Percentiles rank a stretch among this genome's conserved stretches.
phyloP scores from a whole-genome alignment of 2,329 filamentous ascomycete species.

The Alternaria infectoria region DNA sequence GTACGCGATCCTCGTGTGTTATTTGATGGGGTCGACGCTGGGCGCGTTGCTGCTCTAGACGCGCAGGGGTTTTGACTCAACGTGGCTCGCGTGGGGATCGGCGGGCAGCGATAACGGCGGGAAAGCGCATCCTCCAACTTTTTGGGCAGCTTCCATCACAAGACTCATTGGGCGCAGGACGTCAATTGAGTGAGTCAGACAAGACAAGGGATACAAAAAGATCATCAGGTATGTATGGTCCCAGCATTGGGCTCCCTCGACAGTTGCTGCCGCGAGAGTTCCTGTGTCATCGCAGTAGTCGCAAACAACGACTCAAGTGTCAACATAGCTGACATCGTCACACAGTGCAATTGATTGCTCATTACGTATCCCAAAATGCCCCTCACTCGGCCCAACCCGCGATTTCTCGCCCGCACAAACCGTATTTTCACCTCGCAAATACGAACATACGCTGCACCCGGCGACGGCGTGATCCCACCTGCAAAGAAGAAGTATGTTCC shows the following conservation, averaged over 20 bases:
- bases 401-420: conserved; percentile 34
- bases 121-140: conserved; percentile 2
- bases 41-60: conserved; percentile 24
- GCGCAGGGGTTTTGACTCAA: conserved; percentile 10
- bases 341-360: conserved; percentile 1
- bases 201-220: background rate
- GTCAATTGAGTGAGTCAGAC: conserved; percentile 25
- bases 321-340: conserved; percentile 5
- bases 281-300: background rate
- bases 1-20: conserved; percentile 30
- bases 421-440: conserved; percentile 45
- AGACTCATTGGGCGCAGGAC: conserved; percentile 22
- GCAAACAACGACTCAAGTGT: background rate
- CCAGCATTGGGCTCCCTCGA: background rate
- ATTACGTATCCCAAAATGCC: conserved; percentile 28
- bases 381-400: conserved; percentile 38
- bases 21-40: conserved; percentile 27
- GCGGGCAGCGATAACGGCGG: conserved; percentile 29
- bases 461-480: conserved; percentile 68
- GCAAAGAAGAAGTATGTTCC: conserved; percentile 93
- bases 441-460: conserved; percentile 66
- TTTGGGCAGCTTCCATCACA: conserved; percentile 8
- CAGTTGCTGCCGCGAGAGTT: background rate
- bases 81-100: conserved; percentile 1
- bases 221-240: conserved; percentile 9